Evolutionary conservation across 2,329 filamentous ascomycete genomes (phyloP), one percentile per base, ranked within the genome.

Genomic region (Cercospora sp.): DNA sequence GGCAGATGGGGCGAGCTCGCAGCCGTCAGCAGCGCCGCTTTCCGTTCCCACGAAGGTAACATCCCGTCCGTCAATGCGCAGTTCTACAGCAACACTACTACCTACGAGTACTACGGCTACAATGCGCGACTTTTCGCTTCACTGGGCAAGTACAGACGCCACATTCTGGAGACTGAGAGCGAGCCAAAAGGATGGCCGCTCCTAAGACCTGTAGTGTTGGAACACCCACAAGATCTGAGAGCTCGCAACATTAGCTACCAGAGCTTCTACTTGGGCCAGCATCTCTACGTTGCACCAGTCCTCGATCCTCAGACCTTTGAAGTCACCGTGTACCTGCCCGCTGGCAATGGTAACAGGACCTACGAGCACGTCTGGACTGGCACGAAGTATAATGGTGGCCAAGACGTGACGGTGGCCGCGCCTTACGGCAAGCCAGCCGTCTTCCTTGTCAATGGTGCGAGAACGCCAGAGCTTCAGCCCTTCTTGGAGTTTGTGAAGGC

Each of bases 21-120:
- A 2, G 78, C 78, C 1, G 76, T 80, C 20, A 74, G 72, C 42
- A 78, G 76, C 57, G 70, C 73, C 0, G 77, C 77, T 9, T 79
- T 80, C 70, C 75, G 78, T n/a, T 76, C 75, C 3, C 78, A 80
- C 68, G 78, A 80, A 69, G 78, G 78, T 10, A 80, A 79, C 70
- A 77, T 80, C 2, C 78, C 78, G 1, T 62, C 73, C 13, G 74
- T 79, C 30, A 80, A 80, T 59, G 73, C 78, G 0, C 78, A 80
- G 59, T 78, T 79, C 73, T 80, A 80, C 69, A 75, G 73, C 65
- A 80, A 80, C 63, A 67, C 69, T 2, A 74, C 76, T 0, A 75
- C 78, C 0, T 79, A 79, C 63, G 70, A 71, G 1, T 80, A 78
- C 68, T 76, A 77, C 62, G 75, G 76, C 1, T 79, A 80, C 71